phyloP scores from a whole-genome alignment of 1,284 basidiomycete species.

The Naganishia liquefaciens region DNA sequence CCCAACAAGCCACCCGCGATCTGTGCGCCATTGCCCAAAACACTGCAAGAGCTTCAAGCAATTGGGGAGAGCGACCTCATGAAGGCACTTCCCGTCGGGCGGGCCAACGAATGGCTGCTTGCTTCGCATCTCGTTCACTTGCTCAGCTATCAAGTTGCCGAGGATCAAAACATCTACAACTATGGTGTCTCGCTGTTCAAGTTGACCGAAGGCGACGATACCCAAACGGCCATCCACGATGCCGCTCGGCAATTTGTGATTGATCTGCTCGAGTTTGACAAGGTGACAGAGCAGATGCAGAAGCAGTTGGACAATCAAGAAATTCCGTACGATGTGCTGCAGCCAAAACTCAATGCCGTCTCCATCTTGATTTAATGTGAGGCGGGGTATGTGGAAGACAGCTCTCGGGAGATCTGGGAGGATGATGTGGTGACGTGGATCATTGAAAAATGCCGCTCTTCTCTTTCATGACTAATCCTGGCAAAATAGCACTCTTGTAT shows the following conservation, averaged over 20 bases:
- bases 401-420: no score
- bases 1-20: conserved; percentile 23
- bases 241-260: conserved; percentile 7
- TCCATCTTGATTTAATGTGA: conserved; percentile 28
- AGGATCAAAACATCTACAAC: conserved; percentile 13
- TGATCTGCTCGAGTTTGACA: conserved; percentile 1
- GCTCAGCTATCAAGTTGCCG: conserved; percentile 17
- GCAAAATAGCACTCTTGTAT: no score
- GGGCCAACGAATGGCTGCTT: conserved; percentile 27
- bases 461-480: no score
- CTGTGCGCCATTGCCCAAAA: conserved; percentile 22
- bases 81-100: conserved; percentile 26
- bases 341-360: conserved; percentile 18
- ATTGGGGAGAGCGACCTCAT: conserved; percentile 17
- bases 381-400: no score
- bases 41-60: conserved; percentile 2
- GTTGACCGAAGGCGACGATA: background rate
- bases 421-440: no score
- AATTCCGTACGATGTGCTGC: conserved; percentile 18
- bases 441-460: no score
- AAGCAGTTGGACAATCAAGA: conserved; percentile 20
- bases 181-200: conserved; percentile 4
- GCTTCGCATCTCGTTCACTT: conserved; percentile 23
- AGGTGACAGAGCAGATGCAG: background rate
- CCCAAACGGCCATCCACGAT: conserved; percentile 1